These are phyloP conservation scores for Dittrichia graveolens DNA, from an alignment of 129 eudicot species.

Conservation along the genomic window DNA sequence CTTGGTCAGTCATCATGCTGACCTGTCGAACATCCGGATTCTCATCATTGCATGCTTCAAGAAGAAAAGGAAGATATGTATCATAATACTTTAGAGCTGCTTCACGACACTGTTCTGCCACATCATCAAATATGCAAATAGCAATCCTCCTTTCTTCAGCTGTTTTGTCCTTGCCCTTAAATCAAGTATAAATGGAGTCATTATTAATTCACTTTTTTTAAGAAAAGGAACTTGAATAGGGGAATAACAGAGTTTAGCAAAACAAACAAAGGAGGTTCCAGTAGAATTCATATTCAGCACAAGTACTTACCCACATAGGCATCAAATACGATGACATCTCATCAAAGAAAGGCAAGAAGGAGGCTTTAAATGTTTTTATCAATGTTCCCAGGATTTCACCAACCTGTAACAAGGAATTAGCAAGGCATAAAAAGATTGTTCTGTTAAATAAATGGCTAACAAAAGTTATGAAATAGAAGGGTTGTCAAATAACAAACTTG, in stretches of 20 bases:
- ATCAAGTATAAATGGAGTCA: neutral
- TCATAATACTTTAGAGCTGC: constrained; percentile 96
- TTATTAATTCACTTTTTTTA: neutral
- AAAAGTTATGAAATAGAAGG: neutral
- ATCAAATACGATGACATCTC: constrained; percentile 84
- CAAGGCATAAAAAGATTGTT: neutral
- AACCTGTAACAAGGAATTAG: constrained; percentile 49
- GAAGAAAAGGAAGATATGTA: constrained; percentile 91
- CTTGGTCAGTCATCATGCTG: constrained; percentile 9
- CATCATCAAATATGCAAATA: constrained; percentile 97
- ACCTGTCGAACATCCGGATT: constrained; percentile 97
- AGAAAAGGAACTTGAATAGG: neutral
- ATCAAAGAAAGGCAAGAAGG: constrained; percentile 98
- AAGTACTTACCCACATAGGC: constrained; percentile 98
- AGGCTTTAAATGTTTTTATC: constrained; percentile 89
- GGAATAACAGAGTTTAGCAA: neutral
- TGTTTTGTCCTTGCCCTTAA: constrained; percentile 95
- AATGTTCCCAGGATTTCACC: constrained; percentile 96
- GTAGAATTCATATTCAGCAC: constrained; percentile 10
- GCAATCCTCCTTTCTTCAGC: constrained; percentile 98
- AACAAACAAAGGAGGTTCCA: neutral
- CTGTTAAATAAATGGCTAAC: neutral
- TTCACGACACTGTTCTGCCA: constrained; percentile 99
- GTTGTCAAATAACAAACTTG: constrained; percentile 53
- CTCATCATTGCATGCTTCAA: constrained; percentile 98